Conservation (phyloP, 345 rosid species). For the Gossypium arboreum region DNA sequence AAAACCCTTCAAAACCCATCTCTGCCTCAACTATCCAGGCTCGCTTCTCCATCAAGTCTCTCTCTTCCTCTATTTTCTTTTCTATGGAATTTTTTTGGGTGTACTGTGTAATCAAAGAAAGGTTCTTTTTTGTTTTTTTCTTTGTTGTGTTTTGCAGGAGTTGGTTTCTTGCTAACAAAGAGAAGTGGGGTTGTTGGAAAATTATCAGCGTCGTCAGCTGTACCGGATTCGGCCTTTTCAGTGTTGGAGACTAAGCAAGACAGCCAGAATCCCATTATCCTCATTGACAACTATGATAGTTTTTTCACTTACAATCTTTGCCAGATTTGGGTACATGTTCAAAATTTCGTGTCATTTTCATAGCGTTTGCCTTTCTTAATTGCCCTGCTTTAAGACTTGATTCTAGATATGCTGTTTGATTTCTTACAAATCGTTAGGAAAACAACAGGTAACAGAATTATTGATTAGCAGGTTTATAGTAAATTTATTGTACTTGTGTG, state of each 20-base stretch:
- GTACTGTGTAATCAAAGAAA: not conserved
- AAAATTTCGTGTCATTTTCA: not conserved
- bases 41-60: constrained; percentile 24
- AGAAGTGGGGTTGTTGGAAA: constrained; percentile 33
- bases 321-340: constrained; percentile 46
- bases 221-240: constrained; percentile 32
- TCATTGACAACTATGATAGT: constrained; percentile 92
- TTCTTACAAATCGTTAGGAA: not conserved
- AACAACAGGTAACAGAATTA: not conserved
- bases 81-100: not conserved
- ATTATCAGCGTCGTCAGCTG: constrained; percentile 36
- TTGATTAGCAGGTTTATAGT: not conserved
- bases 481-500: not conserved
- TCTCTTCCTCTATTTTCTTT: not conserved
- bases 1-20: constrained; percentile 22
- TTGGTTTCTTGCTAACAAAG: constrained; percentile 34
- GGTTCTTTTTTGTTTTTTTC: not conserved
- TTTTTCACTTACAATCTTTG: constrained; percentile 86
- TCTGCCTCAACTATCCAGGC: constrained; percentile 6
- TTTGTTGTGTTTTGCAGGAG: constrained; percentile 28
- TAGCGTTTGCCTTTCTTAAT: not conserved
- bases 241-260: constrained; percentile 24
- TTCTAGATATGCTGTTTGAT: not conserved
- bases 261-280: constrained; percentile 55
- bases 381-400: not conserved